Evolutionary conservation across 176 grass and related monocot genomes (phyloP), one percentile per base, ranked within the genome.

Genomic region (Stipa capillata): DNA sequence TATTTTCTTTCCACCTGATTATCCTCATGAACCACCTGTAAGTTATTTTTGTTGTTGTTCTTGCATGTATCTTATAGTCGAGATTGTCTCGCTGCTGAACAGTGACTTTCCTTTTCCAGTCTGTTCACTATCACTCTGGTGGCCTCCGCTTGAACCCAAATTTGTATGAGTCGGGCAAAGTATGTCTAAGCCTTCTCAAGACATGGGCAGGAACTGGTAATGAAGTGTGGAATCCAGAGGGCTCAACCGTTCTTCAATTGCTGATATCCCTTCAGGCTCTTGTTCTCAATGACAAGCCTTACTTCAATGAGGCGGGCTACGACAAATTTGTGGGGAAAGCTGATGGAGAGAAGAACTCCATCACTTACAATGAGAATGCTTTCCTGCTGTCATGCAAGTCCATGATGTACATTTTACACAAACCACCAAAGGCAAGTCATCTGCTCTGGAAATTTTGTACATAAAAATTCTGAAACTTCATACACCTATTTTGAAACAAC

Each of bases 321-420:
- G 96, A 99, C 76, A 94, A 95, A 74, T 93, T 95, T 81, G 66
- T 99, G 35, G 96, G 96, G 36, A 95, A 91, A 79, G 88, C 90
- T 14, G 90, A 99, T 61, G 90, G 92, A 29, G 92, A 99, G 84
- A 99, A 95, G 78, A 99, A 95, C 77, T 99, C 96, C 47, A 54
- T 99, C 56, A 93, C 85, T n/a, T 95, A 99, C 79, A 99, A 99
- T 53, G 96, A 99, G 78, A 99, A 99, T 73, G 88, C 92, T 41
- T 95, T 99, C 84, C 72, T 99, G 65, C 66, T 95, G 44, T 93
- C 90, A 40, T 93, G 96, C 92, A 95, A 91, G 66, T 95, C 92
- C 63, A 99, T 95, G 90, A 61, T 93, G 79, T 95, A 99, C 57
- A 54, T 95, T 65, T 75, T 95, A 53, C 83, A 79, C 44, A 93